Evolutionary conservation across 208 protist genomes (phyloP).

Genomic region (Leishmania mexicana): DNA sequence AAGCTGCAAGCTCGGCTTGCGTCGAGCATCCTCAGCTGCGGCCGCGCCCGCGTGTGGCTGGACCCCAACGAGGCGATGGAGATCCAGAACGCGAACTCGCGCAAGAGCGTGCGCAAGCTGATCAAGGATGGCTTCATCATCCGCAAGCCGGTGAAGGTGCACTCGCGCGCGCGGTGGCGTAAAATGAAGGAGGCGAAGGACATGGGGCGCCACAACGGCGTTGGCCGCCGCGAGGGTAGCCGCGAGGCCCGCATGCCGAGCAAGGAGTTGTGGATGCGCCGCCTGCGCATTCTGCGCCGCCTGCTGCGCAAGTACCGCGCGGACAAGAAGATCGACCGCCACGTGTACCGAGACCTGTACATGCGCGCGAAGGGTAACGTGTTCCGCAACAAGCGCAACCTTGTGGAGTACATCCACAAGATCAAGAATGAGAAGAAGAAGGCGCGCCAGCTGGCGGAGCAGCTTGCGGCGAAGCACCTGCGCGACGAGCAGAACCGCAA

Average conservation of each 20-base stretch:
- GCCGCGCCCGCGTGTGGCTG: slow-evolving; percentile 97
- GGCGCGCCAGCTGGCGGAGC: slow-evolving; percentile 94
- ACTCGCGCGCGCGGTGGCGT: slow-evolving; percentile 95
- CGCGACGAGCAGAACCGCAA: slow-evolving; percentile 78
- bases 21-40: slow-evolving; percentile 98
- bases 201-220: slow-evolving; percentile 93
- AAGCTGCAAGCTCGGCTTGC: slow-evolving; percentile 98
- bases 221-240: slow-evolving; percentile 97
- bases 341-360: slow-evolving; percentile 98
- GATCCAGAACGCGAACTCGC: slow-evolving; percentile 98
- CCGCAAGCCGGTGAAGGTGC: slow-evolving; percentile 94
- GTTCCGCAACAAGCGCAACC: slow-evolving; percentile 99
- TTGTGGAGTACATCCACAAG: slow-evolving; percentile 99
- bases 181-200: slow-evolving; percentile 92
- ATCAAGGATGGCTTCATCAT: slow-evolving; percentile 98
- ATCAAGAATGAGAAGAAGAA: slow-evolving; percentile 97
- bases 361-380: slow-evolving; percentile 99
- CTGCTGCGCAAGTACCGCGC: slow-evolving; percentile 98
- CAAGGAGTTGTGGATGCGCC: slow-evolving; percentile 98
- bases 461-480: slow-evolving; percentile 69
- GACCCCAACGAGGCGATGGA: slow-evolving; percentile 98
- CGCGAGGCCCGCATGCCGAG: slow-evolving; percentile 96
- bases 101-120: slow-evolving; percentile 96
- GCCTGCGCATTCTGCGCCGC: slow-evolving; percentile 97
- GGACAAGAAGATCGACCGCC: slow-evolving; percentile 98